Conservation (phyloP, 345 rosid species). For the Citrus trifoliata region DNA sequence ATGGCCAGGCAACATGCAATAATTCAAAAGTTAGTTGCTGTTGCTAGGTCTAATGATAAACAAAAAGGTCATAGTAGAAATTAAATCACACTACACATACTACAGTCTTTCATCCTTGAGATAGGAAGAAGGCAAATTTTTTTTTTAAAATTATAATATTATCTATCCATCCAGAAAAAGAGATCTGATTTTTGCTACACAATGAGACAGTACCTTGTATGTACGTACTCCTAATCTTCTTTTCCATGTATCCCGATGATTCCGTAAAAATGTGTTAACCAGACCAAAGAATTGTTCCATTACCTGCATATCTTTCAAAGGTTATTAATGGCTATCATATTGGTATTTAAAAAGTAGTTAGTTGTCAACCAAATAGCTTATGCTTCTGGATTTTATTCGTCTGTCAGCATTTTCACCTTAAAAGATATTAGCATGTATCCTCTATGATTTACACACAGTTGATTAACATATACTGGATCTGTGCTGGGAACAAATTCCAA, state of each 20-base stretch:
- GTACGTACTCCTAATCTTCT: slow-evolving; percentile 88
- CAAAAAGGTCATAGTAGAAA: background rate
- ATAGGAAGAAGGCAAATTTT: background rate
- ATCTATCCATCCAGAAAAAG: background rate
- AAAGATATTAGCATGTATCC: background rate
- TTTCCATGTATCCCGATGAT: slow-evolving; percentile 83
- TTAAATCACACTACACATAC: background rate
- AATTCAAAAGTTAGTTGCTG: background rate
- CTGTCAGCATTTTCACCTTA: background rate
- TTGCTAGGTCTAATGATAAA: background rate
- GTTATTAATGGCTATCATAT: background rate
- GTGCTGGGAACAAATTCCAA: background rate
- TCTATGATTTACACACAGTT: background rate
- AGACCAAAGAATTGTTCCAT: slow-evolving; percentile 98
- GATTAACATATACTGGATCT: background rate
- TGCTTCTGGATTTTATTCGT: background rate
- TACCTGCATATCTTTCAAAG: slow-evolving; percentile 52
- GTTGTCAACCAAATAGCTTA: background rate
- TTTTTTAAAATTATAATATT: background rate
- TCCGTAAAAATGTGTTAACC: slow-evolving; percentile 82
- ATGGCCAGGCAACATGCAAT: background rate
- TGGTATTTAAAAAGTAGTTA: too few species aligned
- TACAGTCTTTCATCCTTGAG: background rate
- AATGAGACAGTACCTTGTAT: slow-evolving; percentile 64
- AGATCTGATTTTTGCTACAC: background rate